Evolutionary conservation across 2,329 filamentous ascomycete genomes (phyloP), one percentile per base, ranked within the genome.

Genomic region (Aureobasidium pullulans): DNA sequence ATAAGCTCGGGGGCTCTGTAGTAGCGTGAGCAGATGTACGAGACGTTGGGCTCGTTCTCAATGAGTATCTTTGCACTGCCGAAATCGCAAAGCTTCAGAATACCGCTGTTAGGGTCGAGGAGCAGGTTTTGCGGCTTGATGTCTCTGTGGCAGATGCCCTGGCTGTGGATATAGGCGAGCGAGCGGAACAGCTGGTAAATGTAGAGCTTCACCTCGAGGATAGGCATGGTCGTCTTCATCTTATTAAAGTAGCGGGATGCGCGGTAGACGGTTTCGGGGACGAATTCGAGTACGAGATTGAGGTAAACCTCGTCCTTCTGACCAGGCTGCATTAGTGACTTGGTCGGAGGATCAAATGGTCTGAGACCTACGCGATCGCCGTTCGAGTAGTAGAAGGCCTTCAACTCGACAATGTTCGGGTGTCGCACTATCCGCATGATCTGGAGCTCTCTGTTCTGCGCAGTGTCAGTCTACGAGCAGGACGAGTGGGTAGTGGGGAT

Each of bases 401-500:
- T 99, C 65, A 99, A 82, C 76, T 97, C 92, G 62, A 99, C 94
- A 69, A 99, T 97, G 77, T 99, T 99, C 60, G 94, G 94, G 75
- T 99, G 94, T 72, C 93, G 87, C 70, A 99, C 94, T 72, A 99
- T 99, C 72, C 94, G 89, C 94, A 99, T 99, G 73, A 99, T 99
- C 76, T 99, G 94, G 67, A 99, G 83, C 75, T 99, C 94, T 77
- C 94, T 91, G 74, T 99, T 99, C 94, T 99, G 73, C 43, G 54
- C 32, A 28, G 34, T 3, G 54, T 57, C 43, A 57, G 54, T 43
- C 6, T 23, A 31, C 9, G 11, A 23, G 32, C 15, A 4, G 7
- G 13, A 40, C n/a, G 32, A 16, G 23, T 6, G 9, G 54, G 23
- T 15, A 31, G 29, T n/a, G 54, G 43, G 42, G 19, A 9, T 16